Conservation (phyloP, 148 eudicot species). For the Euryodendron excelsum region DNA sequence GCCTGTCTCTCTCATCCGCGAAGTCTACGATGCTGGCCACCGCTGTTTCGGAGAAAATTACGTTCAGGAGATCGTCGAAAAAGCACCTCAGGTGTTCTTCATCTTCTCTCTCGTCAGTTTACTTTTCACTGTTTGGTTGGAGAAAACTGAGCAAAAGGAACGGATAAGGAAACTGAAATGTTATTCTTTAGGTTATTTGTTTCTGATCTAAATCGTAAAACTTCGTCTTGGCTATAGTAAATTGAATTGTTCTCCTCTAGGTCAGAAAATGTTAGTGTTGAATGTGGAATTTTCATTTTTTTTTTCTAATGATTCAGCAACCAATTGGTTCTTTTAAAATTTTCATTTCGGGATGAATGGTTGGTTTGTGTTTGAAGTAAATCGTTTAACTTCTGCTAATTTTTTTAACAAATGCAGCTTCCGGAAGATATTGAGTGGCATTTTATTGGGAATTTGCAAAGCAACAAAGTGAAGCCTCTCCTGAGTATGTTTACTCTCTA, state of each 20-base stretch:
- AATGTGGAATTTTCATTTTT: not conserved
- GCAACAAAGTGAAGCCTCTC: slow-evolving; percentile 95
- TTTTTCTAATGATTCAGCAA: not conserved
- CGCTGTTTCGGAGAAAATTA: slow-evolving; percentile 89
- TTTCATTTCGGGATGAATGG: slow-evolving; percentile 12
- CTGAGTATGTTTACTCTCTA: slow-evolving; percentile 52
- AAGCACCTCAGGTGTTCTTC: slow-evolving; percentile 77
- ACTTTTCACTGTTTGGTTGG: not conserved
- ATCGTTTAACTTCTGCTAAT: not conserved
- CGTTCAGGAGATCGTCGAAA: slow-evolving; percentile 84
- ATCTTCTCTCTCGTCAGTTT: not conserved
- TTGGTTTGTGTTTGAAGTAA: not conserved
- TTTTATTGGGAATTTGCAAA: slow-evolving; percentile 95
- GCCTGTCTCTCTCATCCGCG: slow-evolving; percentile 65
- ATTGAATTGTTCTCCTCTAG: not conserved
- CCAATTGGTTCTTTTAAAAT: not conserved
- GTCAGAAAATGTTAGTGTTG: no score
- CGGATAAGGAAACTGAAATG: not conserved
- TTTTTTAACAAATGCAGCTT: slow-evolving; percentile 51
- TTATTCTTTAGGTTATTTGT: not conserved
- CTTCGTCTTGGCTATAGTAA: not conserved
- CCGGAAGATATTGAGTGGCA: slow-evolving; percentile 98
- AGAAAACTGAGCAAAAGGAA: not conserved
- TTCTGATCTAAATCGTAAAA: not conserved
- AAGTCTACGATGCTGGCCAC: slow-evolving; percentile 93